Evolutionary conservation across 208 protist species (phyloP).

Genomic region (Trypanosoma boissoni): DNA sequence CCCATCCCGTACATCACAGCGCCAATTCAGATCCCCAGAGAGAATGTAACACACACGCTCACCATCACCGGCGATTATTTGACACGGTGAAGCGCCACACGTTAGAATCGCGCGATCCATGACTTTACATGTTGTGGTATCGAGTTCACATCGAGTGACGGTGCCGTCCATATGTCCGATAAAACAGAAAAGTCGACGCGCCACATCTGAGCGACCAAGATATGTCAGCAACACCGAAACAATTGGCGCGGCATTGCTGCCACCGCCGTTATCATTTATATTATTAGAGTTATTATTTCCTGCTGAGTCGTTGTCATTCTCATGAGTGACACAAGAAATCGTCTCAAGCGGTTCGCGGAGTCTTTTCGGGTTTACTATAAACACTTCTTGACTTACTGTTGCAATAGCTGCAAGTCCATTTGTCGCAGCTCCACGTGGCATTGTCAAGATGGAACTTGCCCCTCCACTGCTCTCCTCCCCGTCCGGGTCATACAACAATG

Average conservation of each 20-base stretch:
- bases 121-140: slow-evolving; percentile 53
- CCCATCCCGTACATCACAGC: slow-evolving; percentile 56
- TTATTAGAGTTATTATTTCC: too few relatives aligned
- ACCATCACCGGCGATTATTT: slow-evolving; percentile 67
- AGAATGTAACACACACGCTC: slow-evolving; percentile 69
- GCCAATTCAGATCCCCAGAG: slow-evolving; percentile 64
- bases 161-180: slow-evolving; percentile 71
- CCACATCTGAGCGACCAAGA: slow-evolving; percentile 28
- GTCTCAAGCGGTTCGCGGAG: slow-evolving; percentile 68
- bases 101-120: slow-evolving; percentile 39
- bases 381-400: slow-evolving; percentile 60
- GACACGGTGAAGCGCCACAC: slow-evolving; percentile 58
- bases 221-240: slow-evolving; percentile 75
- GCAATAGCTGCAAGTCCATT: slow-evolving; percentile 65
- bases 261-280: neutral
- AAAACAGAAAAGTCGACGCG: slow-evolving; percentile 60
- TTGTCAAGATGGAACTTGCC: neutral
- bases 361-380: slow-evolving; percentile 55
- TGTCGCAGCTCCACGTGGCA: slow-evolving; percentile 1
- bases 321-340: slow-evolving; percentile 30
- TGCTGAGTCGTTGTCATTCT: too few relatives aligned
- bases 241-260: slow-evolving; percentile 31
- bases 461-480: slow-evolving; percentile 8
- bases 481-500: slow-evolving; percentile 51
- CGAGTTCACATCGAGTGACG: slow-evolving; percentile 65